Percentiles rank a stretch among this genome's conserved stretches.
phyloP scores from a whole-genome alignment of 1,139 yeast genomes.

The Yarrowia galli region DNA sequence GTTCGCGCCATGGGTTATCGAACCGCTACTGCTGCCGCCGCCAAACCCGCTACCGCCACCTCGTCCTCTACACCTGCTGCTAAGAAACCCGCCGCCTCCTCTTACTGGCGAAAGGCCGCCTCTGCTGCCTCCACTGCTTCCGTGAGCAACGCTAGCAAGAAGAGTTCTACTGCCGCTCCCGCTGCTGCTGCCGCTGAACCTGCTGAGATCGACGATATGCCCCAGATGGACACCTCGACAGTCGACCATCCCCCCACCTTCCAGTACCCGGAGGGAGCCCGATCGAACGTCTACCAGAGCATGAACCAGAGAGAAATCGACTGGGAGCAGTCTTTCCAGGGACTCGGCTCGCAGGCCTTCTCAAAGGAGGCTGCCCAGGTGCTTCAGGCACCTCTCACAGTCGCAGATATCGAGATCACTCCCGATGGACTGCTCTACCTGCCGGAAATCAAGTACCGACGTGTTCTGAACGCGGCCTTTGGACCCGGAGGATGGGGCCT shows the following conservation, averaged over 20 bases:
- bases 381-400: constrained; percentile 65
- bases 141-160: constrained; percentile 17
- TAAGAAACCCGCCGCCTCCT: constrained; percentile 15
- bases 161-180: neutral
- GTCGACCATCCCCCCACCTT: neutral
- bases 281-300: constrained; percentile 9
- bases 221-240: constrained; percentile 7
- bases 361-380: constrained; percentile 64
- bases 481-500: constrained; percentile 99
- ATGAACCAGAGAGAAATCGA: constrained; percentile 40
- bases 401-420: constrained; percentile 85
- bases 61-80: constrained; percentile 1
- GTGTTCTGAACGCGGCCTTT: constrained; percentile 85
- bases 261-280: constrained; percentile 8
- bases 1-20: constrained; percentile 8
- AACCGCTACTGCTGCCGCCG: constrained; percentile 17
- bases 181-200: neutral
- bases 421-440: constrained; percentile 92
- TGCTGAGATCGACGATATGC: neutral
- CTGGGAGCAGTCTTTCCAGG: constrained; percentile 53
- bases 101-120: constrained; percentile 30
- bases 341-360: constrained; percentile 81
- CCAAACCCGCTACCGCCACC: constrained; percentile 2
- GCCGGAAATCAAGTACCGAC: constrained; percentile 93
- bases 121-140: constrained; percentile 22